phyloP scores from a whole-genome alignment of 176 grass and related monocot species.

The Triticum aestivum region IWGSC_CS_RefSeq_v2.1 NC_057804.1:562360987-562361486 shows the following conservation, averaged over 20 bases:
- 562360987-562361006: conserved; percentile 65
- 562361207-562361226: conserved; percentile 5
- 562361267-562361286: conserved; percentile 95
- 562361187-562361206: conserved; percentile 25
- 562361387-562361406: conserved; percentile 10
- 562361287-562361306: conserved; percentile 98
- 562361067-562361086: conserved; percentile 16
- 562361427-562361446: conserved; percentile 24
- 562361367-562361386: conserved; percentile 34
- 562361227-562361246: conserved; percentile 65
- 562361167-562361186: conserved; percentile 71
- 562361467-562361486: conserved; percentile 82
- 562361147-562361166: conserved; percentile 82
- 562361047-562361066: background rate
- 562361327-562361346: conserved; percentile 97
- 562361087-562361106: conserved; percentile 60
- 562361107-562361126: conserved; percentile 91
- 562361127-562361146: conserved; percentile 90
- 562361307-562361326: conserved; percentile 90
- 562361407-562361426: conserved; percentile 8
- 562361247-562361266: conserved; percentile 75
- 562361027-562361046: background rate
- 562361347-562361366: conserved; percentile 99
- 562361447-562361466: conserved; percentile 99
- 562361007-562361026: conserved; percentile 9